Percentiles rank a stretch among this genome's conserved stretches.
These are phyloP conservation scores for Arabis alpina DNA, from an alignment of 345 rosid genomes.

Conservation along the genomic window DNA sequence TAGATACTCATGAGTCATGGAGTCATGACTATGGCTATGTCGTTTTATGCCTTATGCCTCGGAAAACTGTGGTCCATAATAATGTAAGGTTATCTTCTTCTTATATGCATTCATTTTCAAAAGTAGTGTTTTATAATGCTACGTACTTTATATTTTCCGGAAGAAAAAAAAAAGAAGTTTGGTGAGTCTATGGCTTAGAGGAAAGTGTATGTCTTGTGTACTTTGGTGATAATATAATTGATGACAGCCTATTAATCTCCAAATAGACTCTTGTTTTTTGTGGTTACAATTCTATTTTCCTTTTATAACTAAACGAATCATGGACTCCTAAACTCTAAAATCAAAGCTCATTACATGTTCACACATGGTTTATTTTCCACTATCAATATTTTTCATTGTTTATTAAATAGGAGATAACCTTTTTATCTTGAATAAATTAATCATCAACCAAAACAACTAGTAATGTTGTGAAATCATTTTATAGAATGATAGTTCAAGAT, in stretches of 20 bases:
- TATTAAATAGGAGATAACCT: slow-evolving; percentile 7
- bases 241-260: slow-evolving; percentile 41
- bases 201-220: slow-evolving; percentile 40
- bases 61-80: background rate
- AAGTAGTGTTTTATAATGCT: background rate
- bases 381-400: slow-evolving; percentile 1
- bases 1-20: background rate
- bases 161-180: slow-evolving; percentile 15
- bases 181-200: slow-evolving; percentile 31
- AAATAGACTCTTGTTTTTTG: slow-evolving; percentile 23
- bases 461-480: background rate
- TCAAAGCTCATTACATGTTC: slow-evolving; percentile 32
- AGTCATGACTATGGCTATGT: no score
- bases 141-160: background rate
- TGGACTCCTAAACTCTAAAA: slow-evolving; percentile 17
- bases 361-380: slow-evolving; percentile 31
- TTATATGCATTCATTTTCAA: slow-evolving; percentile 23
- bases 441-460: background rate
- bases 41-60: background rate
- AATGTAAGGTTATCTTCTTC: background rate
- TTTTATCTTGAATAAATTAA: slow-evolving; percentile 8
- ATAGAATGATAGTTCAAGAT: background rate
- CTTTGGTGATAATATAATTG: slow-evolving; percentile 39
- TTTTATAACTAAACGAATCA: slow-evolving; percentile 38
- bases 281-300: slow-evolving; percentile 41